These are phyloP conservation scores for Ustilago xerochloae DNA, from an alignment of 1,284 basidiomycete species.

Conservation along the genomic window DNA sequence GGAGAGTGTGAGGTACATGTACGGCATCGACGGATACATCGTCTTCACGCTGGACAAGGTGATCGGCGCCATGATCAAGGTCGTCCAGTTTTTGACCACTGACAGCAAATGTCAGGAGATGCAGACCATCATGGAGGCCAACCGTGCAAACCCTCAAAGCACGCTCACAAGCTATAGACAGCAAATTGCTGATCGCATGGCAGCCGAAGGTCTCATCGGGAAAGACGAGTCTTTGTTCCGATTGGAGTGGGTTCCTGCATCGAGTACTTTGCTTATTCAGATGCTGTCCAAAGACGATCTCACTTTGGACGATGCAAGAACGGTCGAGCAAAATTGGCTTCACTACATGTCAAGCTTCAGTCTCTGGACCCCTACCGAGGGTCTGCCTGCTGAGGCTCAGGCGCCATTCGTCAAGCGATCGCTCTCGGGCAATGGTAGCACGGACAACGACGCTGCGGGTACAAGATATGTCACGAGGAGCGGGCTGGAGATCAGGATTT, in stretches of 20 bases:
- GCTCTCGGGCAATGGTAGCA: constrained; percentile 34
- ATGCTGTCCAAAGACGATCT: constrained; percentile 89
- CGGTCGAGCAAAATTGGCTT: constrained; percentile 84
- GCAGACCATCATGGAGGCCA: constrained; percentile 77
- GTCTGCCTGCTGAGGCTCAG: constrained; percentile 56
- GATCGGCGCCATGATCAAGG: constrained; percentile 72
- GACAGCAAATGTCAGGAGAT: constrained; percentile 88
- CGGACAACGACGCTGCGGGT: constrained; percentile 36
- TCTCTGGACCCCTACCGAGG: constrained; percentile 67
- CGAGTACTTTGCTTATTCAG: constrained; percentile 82
- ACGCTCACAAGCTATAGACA: constrained; percentile 76
- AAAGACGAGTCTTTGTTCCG: constrained; percentile 91
- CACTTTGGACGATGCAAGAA: constrained; percentile 85
- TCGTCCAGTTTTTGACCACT: constrained; percentile 78
- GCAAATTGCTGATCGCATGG: constrained; percentile 83
- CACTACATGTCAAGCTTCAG: constrained; percentile 87
- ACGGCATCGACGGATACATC: constrained; percentile 91
- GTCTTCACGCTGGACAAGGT: constrained; percentile 94
- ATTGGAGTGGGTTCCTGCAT: constrained; percentile 81
- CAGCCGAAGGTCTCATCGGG: constrained; percentile 83
- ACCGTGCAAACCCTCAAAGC: constrained; percentile 60
- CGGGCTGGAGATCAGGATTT: constrained; percentile 73
- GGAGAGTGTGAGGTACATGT: constrained; percentile 95
- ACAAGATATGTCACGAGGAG: constrained; percentile 68
- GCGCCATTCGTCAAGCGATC: constrained; percentile 63